Evolutionary conservation across 768 basidiomycete genomes (phyloP).

Genomic region (Rhizopogon salebrosus): DNA sequence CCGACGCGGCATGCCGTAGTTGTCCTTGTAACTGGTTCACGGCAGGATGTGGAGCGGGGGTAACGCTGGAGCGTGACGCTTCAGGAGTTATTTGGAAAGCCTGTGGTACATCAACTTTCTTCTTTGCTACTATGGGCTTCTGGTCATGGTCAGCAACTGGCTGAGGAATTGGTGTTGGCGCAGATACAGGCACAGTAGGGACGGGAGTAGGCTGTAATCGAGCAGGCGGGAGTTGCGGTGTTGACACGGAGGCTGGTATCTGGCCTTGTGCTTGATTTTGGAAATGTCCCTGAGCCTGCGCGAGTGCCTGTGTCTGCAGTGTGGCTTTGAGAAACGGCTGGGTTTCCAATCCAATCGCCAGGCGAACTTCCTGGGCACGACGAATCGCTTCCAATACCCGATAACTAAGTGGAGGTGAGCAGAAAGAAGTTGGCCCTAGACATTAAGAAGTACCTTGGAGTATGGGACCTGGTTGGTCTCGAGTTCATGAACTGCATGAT

Average conservation of each 20-base stretch:
- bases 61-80: conserved; percentile 23
- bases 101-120: conserved; percentile 18
- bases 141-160: conserved; percentile 17
- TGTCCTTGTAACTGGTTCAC: conserved; percentile 30
- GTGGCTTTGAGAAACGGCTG: neutral
- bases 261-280: conserved; percentile 26
- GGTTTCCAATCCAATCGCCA: conserved; percentile 8
- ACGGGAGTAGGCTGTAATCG: conserved; percentile 31
- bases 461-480: conserved; percentile 36
- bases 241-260: conserved; percentile 22
- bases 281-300: conserved; percentile 22
- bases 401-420: conserved; percentile 35
- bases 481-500: conserved; percentile 80
- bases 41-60: conserved; percentile 25
- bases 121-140: conserved; percentile 23
- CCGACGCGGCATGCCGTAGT: conserved; percentile 8
- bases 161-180: conserved; percentile 27
- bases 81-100: conserved; percentile 24
- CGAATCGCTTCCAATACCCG: conserved; percentile 50
- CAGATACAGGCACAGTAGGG: conserved; percentile 26
- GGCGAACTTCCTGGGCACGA: conserved; percentile 22
- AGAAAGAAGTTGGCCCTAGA: neutral
- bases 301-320: neutral
- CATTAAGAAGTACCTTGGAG: conserved; percentile 41
- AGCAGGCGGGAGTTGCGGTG: conserved; percentile 28